Evolutionary conservation across 345 rosid genomes (phyloP), one percentile per base, ranked within the genome.

Genomic region (Reutealis trisperma): DNA sequence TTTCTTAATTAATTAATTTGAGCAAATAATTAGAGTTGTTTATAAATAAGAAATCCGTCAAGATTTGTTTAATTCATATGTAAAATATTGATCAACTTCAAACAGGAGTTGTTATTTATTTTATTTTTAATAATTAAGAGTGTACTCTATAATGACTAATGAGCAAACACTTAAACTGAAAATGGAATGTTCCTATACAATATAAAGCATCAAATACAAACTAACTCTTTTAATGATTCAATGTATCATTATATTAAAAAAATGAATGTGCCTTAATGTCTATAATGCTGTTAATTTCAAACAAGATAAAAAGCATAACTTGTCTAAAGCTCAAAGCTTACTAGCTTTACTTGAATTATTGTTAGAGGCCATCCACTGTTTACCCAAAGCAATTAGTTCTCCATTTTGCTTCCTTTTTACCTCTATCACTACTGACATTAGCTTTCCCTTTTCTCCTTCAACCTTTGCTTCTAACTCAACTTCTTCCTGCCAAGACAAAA

Each of bases 381-480:
- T 92, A 54, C 86, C 94, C 52, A 85, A 62, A 61, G 94, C 95
- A 78, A 90, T 78, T 2, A 87, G 45, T 51, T 88, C 75, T 67
- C 83, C 83, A n/a, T 69, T 76, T 3, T 37, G 47, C 67, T 84
- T 90, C 66, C 85, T 86, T 74, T 77, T 76, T 6, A 88, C 81
- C 70, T 86, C 88, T 75, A 87, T 83, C 62, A 76, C 65, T 74
- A 81, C 90, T 9, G 84, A 79, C 12, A 85, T 67, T 24, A 90
- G 81, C 63, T 72, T 84, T 65, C 88, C 95, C 58, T 60, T 86
- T 7, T 51, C 65, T 21, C 87, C 91, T 6, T 57, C 79, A n/a
- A 89, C 88, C 78, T 76, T 85, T 61, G 90, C 94, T 78, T 87
- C 88, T 55, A 90, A 57, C 79, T 87, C 93, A 57, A 90, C 90